Evolutionary conservation across 257 asterid genomes (phyloP), one percentile per base, ranked within the genome.

Genomic region (Lycium ferocissimum): DNA sequence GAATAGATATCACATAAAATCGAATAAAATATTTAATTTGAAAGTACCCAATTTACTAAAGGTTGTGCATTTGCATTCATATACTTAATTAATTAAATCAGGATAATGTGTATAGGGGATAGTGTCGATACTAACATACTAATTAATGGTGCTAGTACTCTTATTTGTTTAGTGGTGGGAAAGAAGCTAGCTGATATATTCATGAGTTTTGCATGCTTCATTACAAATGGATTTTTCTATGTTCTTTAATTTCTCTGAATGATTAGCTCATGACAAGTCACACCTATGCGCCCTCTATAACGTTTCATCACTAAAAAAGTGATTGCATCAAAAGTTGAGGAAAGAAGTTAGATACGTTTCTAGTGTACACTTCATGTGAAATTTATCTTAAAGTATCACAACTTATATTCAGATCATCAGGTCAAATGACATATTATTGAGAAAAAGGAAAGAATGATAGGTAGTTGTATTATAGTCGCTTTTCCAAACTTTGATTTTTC

Each of bases 101-200:
- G 63, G 63, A 58, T 1, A 58, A n/a, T 2, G 26, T 17, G 63
- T 22, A 15, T 58, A 58, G 9, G 15, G 17, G n/a, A n/a, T n/a
- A n/a, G n/a, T n/a, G n/a, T n/a, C n/a, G n/a, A n/a, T n/a, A n/a
- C n/a, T 6, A 58, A 56, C 9, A 40, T 18, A 40, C 56, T 71
- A 71, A 43, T 72, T n/a, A n/a, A n/a, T n/a, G 80, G 80, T 72
- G 57, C 57, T 45, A n/a, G 17, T 72, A n/a, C 80, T 72, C 80
- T 72, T 72, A 10, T 72, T 72, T 43, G 80, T n/a, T n/a, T 72
- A 45, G 18, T 18, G 18, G 57, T 43, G 79, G 57, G 18, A 71
- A 71, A 71, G 57, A 18, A 71, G 57, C 79, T 37, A 71, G 18
- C 57, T 43, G 57, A 43, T 43, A 17, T 40, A 71, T 71, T 71